A percentile compares a stretch with the other conserved stretches of the same genome.
These are phyloP conservation scores for Populus hybrid DNA, from an alignment of 441 rosid genomes.

Conservation along the genomic window DNA sequence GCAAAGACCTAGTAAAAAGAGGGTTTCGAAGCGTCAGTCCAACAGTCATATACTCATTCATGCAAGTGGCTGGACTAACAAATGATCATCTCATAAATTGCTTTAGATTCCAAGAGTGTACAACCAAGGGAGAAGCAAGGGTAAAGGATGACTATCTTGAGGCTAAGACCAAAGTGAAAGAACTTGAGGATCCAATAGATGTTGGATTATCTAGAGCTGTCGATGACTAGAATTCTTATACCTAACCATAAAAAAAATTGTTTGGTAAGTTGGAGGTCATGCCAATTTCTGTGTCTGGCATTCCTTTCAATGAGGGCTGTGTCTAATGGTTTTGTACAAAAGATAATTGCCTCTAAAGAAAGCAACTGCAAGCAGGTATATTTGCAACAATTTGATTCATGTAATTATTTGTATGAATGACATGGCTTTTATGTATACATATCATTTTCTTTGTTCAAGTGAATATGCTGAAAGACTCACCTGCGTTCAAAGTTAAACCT, in stretches of 20 bases:
- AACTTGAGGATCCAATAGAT: constrained; percentile 12
- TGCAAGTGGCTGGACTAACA: constrained; percentile 67
- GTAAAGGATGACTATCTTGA: constrained; percentile 26
- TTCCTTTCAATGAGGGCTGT: background rate
- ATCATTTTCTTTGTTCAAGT: constrained; percentile 1
- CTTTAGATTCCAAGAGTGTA: constrained; percentile 60
- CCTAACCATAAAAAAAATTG: background rate
- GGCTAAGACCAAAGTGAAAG: constrained; percentile 19
- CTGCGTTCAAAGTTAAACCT: background rate
- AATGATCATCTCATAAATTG: constrained; percentile 67
- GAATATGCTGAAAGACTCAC: background rate
- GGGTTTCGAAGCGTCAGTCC: constrained; percentile 76
- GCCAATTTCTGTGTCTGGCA: background rate
- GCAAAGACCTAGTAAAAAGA: constrained; percentile 73
- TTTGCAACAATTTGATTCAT: constrained; percentile 14
- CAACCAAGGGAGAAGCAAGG: constrained; percentile 36
- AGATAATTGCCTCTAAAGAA: constrained; percentile 1
- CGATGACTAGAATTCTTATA: background rate
- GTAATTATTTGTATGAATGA: constrained; percentile 6
- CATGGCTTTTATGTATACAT: background rate
- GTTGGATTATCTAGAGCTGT: background rate
- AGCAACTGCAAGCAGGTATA: constrained; percentile 1
- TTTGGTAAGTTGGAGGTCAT: background rate
- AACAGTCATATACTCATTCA: constrained; percentile 65
- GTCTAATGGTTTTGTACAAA: constrained; percentile 9